Evolutionary conservation across 2,329 filamentous ascomycete genomes (phyloP).

Genomic region (Monilinia aucupariae): DNA sequence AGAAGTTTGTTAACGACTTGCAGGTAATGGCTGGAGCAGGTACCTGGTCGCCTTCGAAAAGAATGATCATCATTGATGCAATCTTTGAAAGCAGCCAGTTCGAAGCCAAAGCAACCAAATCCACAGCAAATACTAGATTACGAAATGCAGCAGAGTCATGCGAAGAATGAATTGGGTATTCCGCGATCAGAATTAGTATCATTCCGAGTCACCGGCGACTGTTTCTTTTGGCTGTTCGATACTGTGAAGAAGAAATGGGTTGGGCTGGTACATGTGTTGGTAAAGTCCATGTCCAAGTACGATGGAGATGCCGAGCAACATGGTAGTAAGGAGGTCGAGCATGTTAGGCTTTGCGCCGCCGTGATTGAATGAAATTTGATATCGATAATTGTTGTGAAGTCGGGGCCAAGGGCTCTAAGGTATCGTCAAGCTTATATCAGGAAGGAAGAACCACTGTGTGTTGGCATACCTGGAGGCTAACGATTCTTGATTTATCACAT

Average conservation of each 20-base stretch:
- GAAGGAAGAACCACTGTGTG: not conserved
- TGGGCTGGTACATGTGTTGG: not conserved
- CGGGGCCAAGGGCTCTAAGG: not conserved
- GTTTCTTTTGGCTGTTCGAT: not conserved
- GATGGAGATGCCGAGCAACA: slow-evolving; percentile 1
- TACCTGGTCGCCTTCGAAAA: slow-evolving; percentile 2
- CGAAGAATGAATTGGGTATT: not conserved
- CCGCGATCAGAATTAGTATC: not conserved
- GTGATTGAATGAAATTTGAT: not conserved
- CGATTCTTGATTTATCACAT: not conserved
- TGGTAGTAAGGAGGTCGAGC: slow-evolving; percentile 10
- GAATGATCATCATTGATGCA: not conserved
- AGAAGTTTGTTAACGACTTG: slow-evolving; percentile 10
- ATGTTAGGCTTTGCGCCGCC: not conserved
- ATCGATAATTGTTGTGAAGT: not conserved
- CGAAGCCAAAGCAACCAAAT: slow-evolving; percentile 5
- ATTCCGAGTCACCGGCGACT: not conserved
- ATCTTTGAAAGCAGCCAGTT: slow-evolving; percentile 4
- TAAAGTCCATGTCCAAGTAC: slow-evolving; percentile 3
- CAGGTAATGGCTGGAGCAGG: slow-evolving; percentile 6
- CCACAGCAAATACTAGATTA: not conserved
- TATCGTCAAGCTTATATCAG: not conserved
- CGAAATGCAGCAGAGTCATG: not conserved
- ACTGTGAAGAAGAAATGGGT: not conserved
- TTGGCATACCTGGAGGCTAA: not conserved